Evolutionary conservation across 148 eudicot genomes (phyloP), one percentile per base, ranked within the genome.

Genomic region (Arbutus unedo): DNA sequence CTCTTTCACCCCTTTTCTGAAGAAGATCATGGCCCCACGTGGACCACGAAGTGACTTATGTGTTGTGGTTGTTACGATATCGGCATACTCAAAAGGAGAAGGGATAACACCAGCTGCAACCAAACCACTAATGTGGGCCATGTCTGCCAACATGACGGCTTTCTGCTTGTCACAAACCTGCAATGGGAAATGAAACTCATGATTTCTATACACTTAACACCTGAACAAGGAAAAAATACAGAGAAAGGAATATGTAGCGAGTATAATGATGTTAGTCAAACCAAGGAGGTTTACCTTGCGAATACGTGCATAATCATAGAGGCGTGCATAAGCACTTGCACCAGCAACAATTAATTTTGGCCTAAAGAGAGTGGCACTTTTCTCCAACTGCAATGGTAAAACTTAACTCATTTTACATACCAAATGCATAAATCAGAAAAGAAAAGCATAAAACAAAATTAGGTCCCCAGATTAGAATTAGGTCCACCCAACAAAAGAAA

Each of bases 71-170:
- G 92, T 90, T 74, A 90, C 91, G 43, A 92, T 77, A 84, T 92
- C 94, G 50, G 90, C 91, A 81, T 83, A 92, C 41, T 90, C 93
- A 85, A 92, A 92, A 19, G 94, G 94, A 60, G 91, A 89, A 50
- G 98, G 98, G 64, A 94, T 90, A 55, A 94, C 99, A 83, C 92
- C 95, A 82, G 99, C 98, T 75, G 99, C 99, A 68, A 96, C 99
- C 88, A 96, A 84, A 76, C 98, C 98, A 90, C 99, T 96, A 23
- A 94, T 96, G 87, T 96, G 99, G 74, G 99, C 99, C 98, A 96
- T 96, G 86, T 96, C 99, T 41, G 98, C 98, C 91, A 94, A 87
- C 90, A 96, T 18, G 60, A 96, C 77, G 56, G 99, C 98, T 83
- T 93, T 95, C 84, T 92, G 98, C 87, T 95, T 95, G 89, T 92